These are phyloP conservation scores for Zasmidium angulare DNA, from an alignment of 2,329 filamentous ascomycete species.

Conservation along the genomic window DNA sequence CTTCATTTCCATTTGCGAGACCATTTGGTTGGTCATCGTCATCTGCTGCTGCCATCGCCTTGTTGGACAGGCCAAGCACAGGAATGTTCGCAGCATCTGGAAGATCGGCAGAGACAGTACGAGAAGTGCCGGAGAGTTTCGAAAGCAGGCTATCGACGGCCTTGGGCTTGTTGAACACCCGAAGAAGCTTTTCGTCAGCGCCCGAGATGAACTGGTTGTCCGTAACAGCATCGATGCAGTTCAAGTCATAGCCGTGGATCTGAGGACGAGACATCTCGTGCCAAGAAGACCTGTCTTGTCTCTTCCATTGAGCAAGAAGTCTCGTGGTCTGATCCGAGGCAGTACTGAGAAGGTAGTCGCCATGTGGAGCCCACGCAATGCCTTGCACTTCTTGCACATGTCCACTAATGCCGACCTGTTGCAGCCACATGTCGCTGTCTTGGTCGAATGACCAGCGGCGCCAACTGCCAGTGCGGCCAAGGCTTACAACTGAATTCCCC, in stretches of 20 bases:
- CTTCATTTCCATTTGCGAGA: conserved; percentile 42
- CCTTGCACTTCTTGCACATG: conserved; percentile 81
- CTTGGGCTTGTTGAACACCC: conserved; percentile 88
- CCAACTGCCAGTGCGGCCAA: conserved; percentile 93
- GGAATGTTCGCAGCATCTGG: conserved; percentile 93
- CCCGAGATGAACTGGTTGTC: conserved; percentile 82
- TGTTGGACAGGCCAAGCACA: conserved; percentile 92
- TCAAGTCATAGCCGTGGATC: conserved; percentile 97
- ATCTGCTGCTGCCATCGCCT: conserved; percentile 65
- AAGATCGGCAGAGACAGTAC: conserved; percentile 41
- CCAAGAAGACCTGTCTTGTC: conserved; percentile 62
- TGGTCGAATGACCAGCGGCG: conserved; percentile 72
- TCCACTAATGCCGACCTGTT: conserved; percentile 74
- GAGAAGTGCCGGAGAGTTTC: conserved; percentile 23
- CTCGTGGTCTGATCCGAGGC: conserved; percentile 90
- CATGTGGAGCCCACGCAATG: conserved; percentile 78
- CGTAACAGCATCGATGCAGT: conserved; percentile 80
- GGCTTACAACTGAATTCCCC: conserved; percentile 71
- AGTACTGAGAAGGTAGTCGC: conserved; percentile 83
- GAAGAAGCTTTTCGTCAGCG: conserved; percentile 95
- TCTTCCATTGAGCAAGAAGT: conserved; percentile 77
- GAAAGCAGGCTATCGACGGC: conserved; percentile 68
- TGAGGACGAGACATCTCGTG: conserved; percentile 95
- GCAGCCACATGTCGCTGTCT: conserved; percentile 68
- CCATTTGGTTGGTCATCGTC: conserved; percentile 31